Percentiles rank a stretch among this genome's conserved stretches.
Conservation (phyloP, 352 stramenopile species). For the Phytopythium kandeliae region DNA sequence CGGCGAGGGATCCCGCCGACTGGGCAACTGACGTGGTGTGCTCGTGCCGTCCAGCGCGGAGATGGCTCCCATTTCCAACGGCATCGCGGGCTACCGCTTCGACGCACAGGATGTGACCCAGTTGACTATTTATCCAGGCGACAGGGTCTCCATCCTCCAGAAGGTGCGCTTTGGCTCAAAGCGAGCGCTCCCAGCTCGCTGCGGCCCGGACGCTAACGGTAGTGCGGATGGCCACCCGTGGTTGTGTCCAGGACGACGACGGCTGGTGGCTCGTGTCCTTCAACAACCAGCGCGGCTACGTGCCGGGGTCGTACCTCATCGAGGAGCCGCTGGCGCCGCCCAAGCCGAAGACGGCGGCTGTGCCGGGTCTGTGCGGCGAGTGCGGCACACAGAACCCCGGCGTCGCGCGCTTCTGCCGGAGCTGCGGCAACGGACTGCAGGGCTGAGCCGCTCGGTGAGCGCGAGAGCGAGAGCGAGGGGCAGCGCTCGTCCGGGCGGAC, state of each 20-base stretch:
- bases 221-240: background rate
- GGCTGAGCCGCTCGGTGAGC: slow-evolving; percentile 16
- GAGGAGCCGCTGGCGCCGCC: slow-evolving; percentile 48
- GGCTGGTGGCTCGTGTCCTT: slow-evolving; percentile 82
- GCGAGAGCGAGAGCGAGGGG: background rate
- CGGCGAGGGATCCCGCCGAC: too few species aligned
- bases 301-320: slow-evolving; percentile 79
- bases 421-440: slow-evolving; percentile 70
- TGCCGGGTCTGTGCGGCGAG: slow-evolving; percentile 55
- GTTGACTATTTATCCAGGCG: slow-evolving; percentile 73
- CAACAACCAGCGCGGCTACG: slow-evolving; percentile 62
- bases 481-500: background rate
- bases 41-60: slow-evolving; percentile 27
- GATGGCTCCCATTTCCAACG: slow-evolving; percentile 36
- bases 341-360: slow-evolving; percentile 26
- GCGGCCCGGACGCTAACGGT: background rate
- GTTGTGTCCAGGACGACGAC: slow-evolving; percentile 47
- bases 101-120: slow-evolving; percentile 76
- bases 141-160: slow-evolving; percentile 73
- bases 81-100: slow-evolving; percentile 72
- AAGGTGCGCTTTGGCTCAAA: slow-evolving; percentile 55
- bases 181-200: too few species aligned
- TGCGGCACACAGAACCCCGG: slow-evolving; percentile 72
- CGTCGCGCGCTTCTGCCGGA: slow-evolving; percentile 74
- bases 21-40: background rate